These are phyloP conservation scores for Blastosporella zonata DNA, from an alignment of 1,284 basidiomycete genomes.

Conservation along the genomic window DNA sequence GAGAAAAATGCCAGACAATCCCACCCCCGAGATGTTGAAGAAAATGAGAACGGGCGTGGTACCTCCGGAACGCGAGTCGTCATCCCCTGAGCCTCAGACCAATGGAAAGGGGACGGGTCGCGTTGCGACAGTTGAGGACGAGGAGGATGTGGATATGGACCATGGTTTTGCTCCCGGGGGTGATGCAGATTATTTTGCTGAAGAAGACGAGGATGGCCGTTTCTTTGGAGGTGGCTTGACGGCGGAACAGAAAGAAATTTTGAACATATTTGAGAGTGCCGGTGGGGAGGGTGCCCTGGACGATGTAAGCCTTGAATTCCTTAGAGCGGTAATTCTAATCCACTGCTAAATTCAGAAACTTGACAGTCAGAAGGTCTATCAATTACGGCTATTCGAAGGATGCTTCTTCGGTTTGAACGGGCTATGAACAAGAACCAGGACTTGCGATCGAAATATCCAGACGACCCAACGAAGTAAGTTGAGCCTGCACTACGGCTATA, in stretches of 20 bases:
- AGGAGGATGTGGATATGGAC: constrained; percentile 43
- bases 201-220: constrained; percentile 89
- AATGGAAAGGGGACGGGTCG: constrained; percentile 35
- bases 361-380: constrained; percentile 64
- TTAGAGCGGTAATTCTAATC: constrained; percentile 22
- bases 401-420: constrained; percentile 82
- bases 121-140: constrained; percentile 57
- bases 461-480: constrained; percentile 84
- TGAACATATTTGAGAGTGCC: constrained; percentile 84
- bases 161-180: constrained; percentile 72
- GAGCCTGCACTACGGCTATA: no score
- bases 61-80: constrained; percentile 20
- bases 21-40: constrained; percentile 79
- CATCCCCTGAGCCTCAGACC: constrained; percentile 2
- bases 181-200: constrained; percentile 85
- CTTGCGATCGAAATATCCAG: constrained; percentile 87
- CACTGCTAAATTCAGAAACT: constrained; percentile 23
- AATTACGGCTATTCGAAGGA: constrained; percentile 67
- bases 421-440: constrained; percentile 93
- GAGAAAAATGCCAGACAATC: constrained; percentile 79
- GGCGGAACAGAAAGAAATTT: constrained; percentile 84
- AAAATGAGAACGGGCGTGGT: constrained; percentile 59
- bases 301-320: constrained; percentile 49
- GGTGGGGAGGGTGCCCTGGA: constrained; percentile 61
- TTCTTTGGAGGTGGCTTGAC: constrained; percentile 94